Evolutionary conservation across 1,139 yeast species (phyloP).

Genomic region (Arxiozyma slooffiae): DNA sequence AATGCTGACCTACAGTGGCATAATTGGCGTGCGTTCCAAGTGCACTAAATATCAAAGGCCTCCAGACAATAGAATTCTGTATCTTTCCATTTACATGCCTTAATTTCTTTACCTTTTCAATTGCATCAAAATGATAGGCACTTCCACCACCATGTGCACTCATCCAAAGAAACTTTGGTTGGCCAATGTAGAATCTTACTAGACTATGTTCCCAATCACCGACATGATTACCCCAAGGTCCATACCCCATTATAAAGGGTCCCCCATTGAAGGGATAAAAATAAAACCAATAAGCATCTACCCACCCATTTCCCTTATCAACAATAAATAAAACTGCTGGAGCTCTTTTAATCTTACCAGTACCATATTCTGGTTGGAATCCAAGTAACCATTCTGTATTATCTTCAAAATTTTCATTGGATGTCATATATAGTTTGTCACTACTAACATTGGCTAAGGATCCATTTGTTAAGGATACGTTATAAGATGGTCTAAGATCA

Average conservation of each 20-base stretch:
- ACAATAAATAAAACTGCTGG: conserved; percentile 77
- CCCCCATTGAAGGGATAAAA: conserved; percentile 91
- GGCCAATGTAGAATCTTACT: conserved; percentile 71
- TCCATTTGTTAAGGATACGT: conserved; percentile 7
- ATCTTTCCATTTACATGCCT: conserved; percentile 22
- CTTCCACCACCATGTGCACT: conserved; percentile 98
- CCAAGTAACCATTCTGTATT: conserved; percentile 85
- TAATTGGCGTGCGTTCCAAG: conserved; percentile 96
- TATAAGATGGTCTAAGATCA: conserved; percentile 3
- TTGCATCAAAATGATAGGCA: conserved; percentile 65
- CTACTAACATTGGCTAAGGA: conserved; percentile 16
- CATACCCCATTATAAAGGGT: conserved; percentile 94
- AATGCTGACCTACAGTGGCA: conserved; percentile 91
- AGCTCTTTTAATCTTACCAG: conserved; percentile 63
- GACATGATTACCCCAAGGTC: conserved; percentile 93
- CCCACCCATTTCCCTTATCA: conserved; percentile 85
- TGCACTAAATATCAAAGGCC: conserved; percentile 80
- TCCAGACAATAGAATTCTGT: conserved; percentile 28
- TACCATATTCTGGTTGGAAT: conserved; percentile 51
- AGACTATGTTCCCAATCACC: conserved; percentile 98
- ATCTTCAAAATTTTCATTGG: conserved; percentile 56
- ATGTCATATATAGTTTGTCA: conserved; percentile 43
- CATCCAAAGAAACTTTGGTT: conserved; percentile 93
- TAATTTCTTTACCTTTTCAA: conserved; percentile 52
- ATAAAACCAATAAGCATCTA: conserved; percentile 91